Percentiles rank a stretch among this genome's conserved stretches.
These are phyloP conservation scores for Thelonectria blattea DNA, from an alignment of 2,329 filamentous ascomycete species.

Conservation along the genomic window DNA sequence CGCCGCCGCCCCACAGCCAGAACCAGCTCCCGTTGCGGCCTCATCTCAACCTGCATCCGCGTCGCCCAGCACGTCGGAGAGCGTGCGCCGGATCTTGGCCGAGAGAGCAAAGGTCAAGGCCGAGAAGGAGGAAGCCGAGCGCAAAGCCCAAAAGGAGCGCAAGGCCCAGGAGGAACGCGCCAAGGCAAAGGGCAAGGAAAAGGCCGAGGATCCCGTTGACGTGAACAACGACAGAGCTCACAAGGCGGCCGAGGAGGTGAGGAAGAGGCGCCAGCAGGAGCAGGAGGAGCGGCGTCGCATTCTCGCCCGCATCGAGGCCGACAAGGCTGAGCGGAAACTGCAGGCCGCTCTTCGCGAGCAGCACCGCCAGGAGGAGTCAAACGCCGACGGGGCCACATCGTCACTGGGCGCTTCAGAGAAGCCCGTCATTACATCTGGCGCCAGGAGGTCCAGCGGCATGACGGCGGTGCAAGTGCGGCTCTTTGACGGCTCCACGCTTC, in stretches of 20 bases:
- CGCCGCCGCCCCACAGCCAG: slow-evolving; percentile 26
- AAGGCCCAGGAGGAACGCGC: slow-evolving; percentile 58
- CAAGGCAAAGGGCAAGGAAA: slow-evolving; percentile 54
- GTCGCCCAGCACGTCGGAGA: slow-evolving; percentile 41
- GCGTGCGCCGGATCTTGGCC: slow-evolving; percentile 49
- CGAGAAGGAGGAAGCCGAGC: slow-evolving; percentile 52
- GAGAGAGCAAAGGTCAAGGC: slow-evolving; percentile 56
- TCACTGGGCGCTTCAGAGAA: slow-evolving; percentile 42
- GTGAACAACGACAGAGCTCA: slow-evolving; percentile 44
- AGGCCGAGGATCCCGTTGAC: slow-evolving; percentile 45
- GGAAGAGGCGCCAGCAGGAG: slow-evolving; percentile 69
- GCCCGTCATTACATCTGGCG: slow-evolving; percentile 39
- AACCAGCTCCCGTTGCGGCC: slow-evolving; percentile 26
- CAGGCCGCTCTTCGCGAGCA: slow-evolving; percentile 58
- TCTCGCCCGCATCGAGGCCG: slow-evolving; percentile 76
- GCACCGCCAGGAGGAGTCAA: slow-evolving; percentile 26
- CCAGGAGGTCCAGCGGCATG: slow-evolving; percentile 38
- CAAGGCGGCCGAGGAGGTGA: slow-evolving; percentile 61
- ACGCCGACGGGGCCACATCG: slow-evolving; percentile 40
- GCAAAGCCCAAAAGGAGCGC: slow-evolving; percentile 57
- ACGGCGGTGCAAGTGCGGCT: slow-evolving; percentile 77
- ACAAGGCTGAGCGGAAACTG: slow-evolving; percentile 71
- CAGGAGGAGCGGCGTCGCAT: slow-evolving; percentile 74
- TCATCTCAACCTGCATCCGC: slow-evolving; percentile 28
- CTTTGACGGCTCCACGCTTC: slow-evolving; percentile 82